Evolutionary conservation across 768 basidiomycete species (phyloP).

Genomic region (Heimioporus sp.): DNA sequence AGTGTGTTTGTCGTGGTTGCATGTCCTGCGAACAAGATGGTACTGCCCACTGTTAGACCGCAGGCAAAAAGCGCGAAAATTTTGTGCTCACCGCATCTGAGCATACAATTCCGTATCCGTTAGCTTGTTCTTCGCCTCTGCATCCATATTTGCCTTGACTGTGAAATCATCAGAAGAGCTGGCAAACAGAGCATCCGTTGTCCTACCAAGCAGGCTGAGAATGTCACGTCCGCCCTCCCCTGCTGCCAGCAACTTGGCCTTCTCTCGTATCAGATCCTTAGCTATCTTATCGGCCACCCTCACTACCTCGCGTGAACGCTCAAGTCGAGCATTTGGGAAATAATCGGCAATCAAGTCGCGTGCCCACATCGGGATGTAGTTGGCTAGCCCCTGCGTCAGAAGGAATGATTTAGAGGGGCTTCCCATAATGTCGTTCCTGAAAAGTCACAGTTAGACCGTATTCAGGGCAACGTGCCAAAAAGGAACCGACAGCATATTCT

Average conservation of each 20-base stretch:
- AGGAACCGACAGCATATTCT: no score
- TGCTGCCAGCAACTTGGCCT: conserved; percentile 1
- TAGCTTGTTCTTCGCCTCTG: conserved; percentile 22
- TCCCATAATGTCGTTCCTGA: conserved; percentile 18
- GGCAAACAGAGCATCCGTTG: background rate
- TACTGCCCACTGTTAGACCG: conserved; percentile 24
- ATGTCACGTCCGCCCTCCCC: conserved; percentile 11
- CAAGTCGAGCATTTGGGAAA: conserved; percentile 15
- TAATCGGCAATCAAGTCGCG: conserved; percentile 36
- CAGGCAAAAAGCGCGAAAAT: no score
- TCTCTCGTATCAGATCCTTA: conserved; percentile 5
- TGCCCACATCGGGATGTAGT: background rate
- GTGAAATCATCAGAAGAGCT: background rate
- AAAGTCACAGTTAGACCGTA: no score
- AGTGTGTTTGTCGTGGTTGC: conserved; percentile 53
- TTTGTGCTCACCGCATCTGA: conserved; percentile 10
- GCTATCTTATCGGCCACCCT: background rate
- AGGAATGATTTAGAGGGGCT: conserved; percentile 11
- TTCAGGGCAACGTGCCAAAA: no score
- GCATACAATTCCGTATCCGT: conserved; percentile 3
- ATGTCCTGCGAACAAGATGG: conserved; percentile 47
- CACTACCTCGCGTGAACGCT: conserved; percentile 3
- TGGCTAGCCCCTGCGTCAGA: conserved; percentile 6
- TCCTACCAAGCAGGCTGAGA: conserved; percentile 39
- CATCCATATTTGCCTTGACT: conserved; percentile 31